Conservation (phyloP, 83 land plant genomes). For the Picea engelmannii region DNA sequence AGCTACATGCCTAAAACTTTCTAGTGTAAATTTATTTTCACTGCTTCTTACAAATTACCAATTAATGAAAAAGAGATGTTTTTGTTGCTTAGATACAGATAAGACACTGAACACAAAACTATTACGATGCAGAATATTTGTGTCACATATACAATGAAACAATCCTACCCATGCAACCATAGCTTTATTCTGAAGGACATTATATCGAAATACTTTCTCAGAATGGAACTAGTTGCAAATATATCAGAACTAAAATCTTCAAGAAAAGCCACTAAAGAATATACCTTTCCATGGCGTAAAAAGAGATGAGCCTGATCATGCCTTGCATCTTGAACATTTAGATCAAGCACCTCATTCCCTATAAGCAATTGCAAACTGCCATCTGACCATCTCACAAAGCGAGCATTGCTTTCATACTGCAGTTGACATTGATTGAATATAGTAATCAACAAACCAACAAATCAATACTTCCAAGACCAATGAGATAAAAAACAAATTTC, state of each 20-base stretch:
- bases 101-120: no score
- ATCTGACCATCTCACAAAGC: conserved; percentile 99
- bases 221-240: not conserved
- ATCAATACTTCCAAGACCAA: not conserved
- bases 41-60: no score
- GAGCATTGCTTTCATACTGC: conserved; percentile 96
- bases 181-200: not conserved
- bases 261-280: not conserved
- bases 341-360: conserved; percentile 97
- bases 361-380: conserved; percentile 91
- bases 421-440: not conserved
- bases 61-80: no score
- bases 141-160: no score
- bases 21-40: no score
- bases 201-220: not conserved
- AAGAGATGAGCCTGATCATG: conserved; percentile 95
- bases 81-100: no score
- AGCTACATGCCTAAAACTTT: no score
- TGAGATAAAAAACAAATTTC: not conserved
- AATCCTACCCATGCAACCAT: not conserved
- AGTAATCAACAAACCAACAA: not conserved
- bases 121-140: no score
- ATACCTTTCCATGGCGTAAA: conserved; percentile 92
- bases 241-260: conserved; percentile 5
- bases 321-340: conserved; percentile 80